Evolutionary conservation across 2,329 filamentous ascomycete species (phyloP), one percentile per base, ranked within the genome.

Genomic region (Rutstroemia sp.): DNA sequence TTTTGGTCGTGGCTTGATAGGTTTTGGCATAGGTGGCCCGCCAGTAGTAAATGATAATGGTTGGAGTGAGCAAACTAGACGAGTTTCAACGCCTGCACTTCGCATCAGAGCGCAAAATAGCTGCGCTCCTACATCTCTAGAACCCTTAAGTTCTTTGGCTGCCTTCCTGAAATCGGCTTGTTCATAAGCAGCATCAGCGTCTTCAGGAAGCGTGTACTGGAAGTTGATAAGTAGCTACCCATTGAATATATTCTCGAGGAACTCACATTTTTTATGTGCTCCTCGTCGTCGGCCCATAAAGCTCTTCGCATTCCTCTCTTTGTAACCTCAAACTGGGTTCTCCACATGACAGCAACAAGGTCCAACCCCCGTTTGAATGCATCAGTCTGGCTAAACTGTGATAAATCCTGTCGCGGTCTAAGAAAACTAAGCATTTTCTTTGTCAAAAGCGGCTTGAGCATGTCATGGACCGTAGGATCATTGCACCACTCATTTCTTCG

Each of bases 401-500:
- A 79, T 50, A 89, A 74, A 18, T 80, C 77, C 7, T 80, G 73
- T 14, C 83, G 77, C 0, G 90, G 90, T 50, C 86, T 87, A 6
- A 97, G 75, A 53, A 85, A 85, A 0, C 76, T 76, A 27, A 87
- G 70, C 30, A 81, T 83, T 65, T 87, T 87, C 34, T 82, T 79
- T 1, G 81, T 78, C 5, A 96, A 70, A 39, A 92, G 76, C 42
- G 78, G 74, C 54, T 80, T 83, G 42, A 95, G 72, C n/a, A 72
- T 73, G 42, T 75, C 78, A 67, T 95, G 90, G 8, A 88, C 81
- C 56, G 79, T 73, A 14, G 74, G 65, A 67, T 92, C 86, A 66
- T 95, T 95, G 72, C 92, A 96, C 90, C 92, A 96, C 54, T 81
- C 76, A 67, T 97, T 99, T 55, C 92, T 83, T 57, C 83, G 77